Conservation (phyloP, 495 filamentous ascomycete species). For the Penicillium arizonense region DNA sequence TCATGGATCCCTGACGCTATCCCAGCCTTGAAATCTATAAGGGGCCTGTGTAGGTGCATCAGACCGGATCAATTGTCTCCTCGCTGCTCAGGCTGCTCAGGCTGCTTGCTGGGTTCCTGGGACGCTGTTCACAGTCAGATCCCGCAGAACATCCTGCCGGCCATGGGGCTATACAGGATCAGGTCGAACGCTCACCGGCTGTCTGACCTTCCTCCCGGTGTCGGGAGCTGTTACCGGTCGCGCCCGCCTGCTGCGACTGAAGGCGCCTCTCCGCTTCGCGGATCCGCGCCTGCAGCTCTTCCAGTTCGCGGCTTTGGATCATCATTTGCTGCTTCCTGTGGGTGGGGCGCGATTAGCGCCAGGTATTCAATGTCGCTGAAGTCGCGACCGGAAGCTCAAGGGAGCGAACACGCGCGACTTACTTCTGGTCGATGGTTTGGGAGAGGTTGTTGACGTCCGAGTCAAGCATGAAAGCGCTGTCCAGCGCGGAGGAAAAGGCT, state of each 20-base stretch:
- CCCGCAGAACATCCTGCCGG: conserved; percentile 1
- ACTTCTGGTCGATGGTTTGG: conserved; percentile 83
- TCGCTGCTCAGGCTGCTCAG: not conserved
- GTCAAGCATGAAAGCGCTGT: conserved; percentile 85
- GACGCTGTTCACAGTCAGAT: conserved; percentile 11
- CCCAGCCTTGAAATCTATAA: not conserved
- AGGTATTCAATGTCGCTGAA: not conserved
- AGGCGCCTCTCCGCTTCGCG: conserved; percentile 82
- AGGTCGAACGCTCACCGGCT: conserved; percentile 20
- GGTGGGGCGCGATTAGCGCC: not conserved
- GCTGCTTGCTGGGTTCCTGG: conserved; percentile 6
- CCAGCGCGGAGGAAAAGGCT: conserved; percentile 80
- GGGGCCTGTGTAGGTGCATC: too few relatives aligned
- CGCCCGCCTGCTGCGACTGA: conserved; percentile 43
- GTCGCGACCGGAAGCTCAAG: not conserved
- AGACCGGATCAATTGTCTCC: not conserved
- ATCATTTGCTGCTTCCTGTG: conserved; percentile 66
- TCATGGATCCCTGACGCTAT: not conserved
- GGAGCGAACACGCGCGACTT: conserved; percentile 26
- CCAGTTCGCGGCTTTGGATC: conserved; percentile 74
- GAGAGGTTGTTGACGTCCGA: conserved; percentile 74
- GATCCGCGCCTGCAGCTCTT: conserved; percentile 79
- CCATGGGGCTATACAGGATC: conserved; percentile 6
- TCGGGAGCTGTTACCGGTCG: not conserved
- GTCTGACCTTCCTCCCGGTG: conserved; percentile 11